Base-by-base conservation (phyloP, 768 basidiomycete species). In the Boletus rex-veris region DNA sequence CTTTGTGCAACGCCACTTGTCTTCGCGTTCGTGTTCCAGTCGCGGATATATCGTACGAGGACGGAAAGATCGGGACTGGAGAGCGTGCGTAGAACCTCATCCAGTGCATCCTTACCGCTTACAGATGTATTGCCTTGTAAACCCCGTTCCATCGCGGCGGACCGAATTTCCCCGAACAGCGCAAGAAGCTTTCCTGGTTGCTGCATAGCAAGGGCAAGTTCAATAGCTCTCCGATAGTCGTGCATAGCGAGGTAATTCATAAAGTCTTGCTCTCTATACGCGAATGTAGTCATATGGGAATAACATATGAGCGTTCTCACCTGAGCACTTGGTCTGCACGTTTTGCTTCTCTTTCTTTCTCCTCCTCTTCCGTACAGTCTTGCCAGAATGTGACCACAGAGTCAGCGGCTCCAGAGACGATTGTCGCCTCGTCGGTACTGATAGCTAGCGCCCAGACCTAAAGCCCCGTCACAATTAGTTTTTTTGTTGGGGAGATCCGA, bases 401-500 rank as follows among this genome's bases (percentile, higher is more conserved):
- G 70, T 99, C 97, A 9, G 97, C 97, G 7, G 92, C 94, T 14
- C 91, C 97, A 19, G 95, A 95, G 19, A 98, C 85, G 62, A 98
- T 85, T 0, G 82, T 90, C 43, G 76, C 77, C 64, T 93, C 93
- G 65, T 98, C 91, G 8, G 75, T 67, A 63, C 85, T 88, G 43
- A 97, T 74, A 9, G 92, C 84, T 12, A 98, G 78, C 1, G 95
- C 94, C 97, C 97, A 99, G n/a, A 99, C 85, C 96, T 98, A 60
- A 19, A 15, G 5, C n/a, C 33, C 40, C 41, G 40, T 52, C 18
- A 38, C 38, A 51, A 36, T 57, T 38, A 41, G 31, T 51, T 28
- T 41, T 24, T 35, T 14, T 26, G 21, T 33, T 6, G 37, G 28
- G 3, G 50, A 33, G 9, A 40, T 41, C 28, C 15, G 47, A 9